Conservation (phyloP, 192 early-diverging fungal genomes). For the Neocallimastix lanati region DNA sequence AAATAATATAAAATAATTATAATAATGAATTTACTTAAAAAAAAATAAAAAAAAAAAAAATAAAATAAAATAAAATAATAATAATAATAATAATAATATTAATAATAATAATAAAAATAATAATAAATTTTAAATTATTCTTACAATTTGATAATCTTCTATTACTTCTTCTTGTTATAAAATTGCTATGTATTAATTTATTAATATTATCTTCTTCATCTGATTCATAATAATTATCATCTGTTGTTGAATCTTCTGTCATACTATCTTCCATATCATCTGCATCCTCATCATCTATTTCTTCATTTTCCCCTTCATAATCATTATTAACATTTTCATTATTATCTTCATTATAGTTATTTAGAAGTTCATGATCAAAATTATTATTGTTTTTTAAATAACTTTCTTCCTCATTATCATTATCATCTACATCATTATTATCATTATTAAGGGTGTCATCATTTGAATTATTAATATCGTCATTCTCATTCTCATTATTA, state of each 20-base stretch:
- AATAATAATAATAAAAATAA: too few species aligned
- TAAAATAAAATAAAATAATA: too few species aligned
- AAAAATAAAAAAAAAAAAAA: too few species aligned
- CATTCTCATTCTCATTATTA: neutral
- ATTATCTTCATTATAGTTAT: neutral
- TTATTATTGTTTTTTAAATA: neutral
- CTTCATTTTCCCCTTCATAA: neutral
- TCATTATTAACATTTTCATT: neutral
- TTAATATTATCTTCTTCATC: neutral
- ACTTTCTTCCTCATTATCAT: neutral
- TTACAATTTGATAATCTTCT: neutral
- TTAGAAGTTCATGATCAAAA: neutral
- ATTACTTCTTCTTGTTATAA: neutral
- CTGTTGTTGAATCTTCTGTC: neutral
- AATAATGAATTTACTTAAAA: too few species aligned
- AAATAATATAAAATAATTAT: too few species aligned
- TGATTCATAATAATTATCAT: neutral
- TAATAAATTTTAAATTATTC: too few species aligned
- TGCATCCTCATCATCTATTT: neutral
- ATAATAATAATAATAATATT: too few species aligned
- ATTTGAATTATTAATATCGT: neutral
- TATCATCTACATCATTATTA: neutral
- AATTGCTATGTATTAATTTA: neutral
- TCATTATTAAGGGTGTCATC: neutral
- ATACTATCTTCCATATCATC: neutral